Base-by-base conservation (phyloP, 2,329 filamentous ascomycete species). In the Arthroderma sp. region DNA sequence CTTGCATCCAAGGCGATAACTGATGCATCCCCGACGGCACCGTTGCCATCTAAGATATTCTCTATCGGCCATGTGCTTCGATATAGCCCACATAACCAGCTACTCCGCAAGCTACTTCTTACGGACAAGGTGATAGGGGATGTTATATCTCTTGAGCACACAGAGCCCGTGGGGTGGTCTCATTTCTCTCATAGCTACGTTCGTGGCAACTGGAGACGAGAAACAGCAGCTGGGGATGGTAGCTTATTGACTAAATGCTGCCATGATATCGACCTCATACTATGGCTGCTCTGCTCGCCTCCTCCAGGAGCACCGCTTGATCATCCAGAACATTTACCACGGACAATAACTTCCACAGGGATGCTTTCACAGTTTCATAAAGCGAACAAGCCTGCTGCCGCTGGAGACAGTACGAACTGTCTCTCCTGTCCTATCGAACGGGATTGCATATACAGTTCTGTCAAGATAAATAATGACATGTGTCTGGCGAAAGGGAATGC, bases 111-210 rank as follows among this genome's bases (percentile, higher is more conserved):
- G 67, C 74, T 97, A 15, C 77, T 97, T 4, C 78, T 90, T 0
- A 79, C 86, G 62, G 82, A 94, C 55, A 79, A 79, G 11, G 81
- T 84, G 11, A 85, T 98, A 66, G 93, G 93, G 5, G 87, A 96
- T 56, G 77, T 96, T 31, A 76, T 94, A 55, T 91, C 87, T 39
- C 79, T 95, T 39, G 87, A 94, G 61, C 93, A 97, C 71, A 93
- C 88, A 0, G 93, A 97, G 70, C 93, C 93, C 0, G 85, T 98
- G 0, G 93, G 93, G 0, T 95, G 87, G 84, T 97, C 90, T 88
- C 93, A 97, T 70, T 97, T 94, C 68, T 79, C 86, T 0, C 91
- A 95, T 70, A 89, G 85, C 43, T 95, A 91, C 65, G 91, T 97
- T 37, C 81, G 82, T 49, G 93, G 93, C 15, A 96, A 97, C 72